These are phyloP conservation scores for Scenedesmus sp. DNA, from an alignment of 163 green algal species.

Conservation along the genomic window DNA sequence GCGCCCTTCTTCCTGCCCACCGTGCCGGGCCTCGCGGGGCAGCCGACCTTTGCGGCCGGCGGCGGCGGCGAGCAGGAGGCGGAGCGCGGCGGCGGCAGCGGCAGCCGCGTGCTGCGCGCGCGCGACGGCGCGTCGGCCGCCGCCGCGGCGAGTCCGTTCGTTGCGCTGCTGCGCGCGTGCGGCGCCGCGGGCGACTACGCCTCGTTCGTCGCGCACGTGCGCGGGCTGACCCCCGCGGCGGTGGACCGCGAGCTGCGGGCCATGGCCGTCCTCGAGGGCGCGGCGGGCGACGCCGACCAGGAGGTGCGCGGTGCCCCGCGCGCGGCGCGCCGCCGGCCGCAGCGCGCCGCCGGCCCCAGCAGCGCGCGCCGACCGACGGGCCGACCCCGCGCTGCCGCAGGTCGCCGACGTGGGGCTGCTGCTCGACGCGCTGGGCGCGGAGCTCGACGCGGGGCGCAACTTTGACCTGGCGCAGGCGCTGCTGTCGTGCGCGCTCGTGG, in stretches of 20 bases:
- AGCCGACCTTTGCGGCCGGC: conserved; percentile 68
- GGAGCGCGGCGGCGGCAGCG: background rate
- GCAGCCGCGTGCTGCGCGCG: conserved; percentile 32
- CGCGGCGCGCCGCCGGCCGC: no score
- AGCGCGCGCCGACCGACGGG: no score
- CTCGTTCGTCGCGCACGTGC: conserved; percentile 64
- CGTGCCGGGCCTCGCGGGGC: conserved; percentile 56
- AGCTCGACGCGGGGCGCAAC: conserved; percentile 61
- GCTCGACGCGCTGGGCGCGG: conserved; percentile 62
- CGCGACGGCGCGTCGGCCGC: background rate
- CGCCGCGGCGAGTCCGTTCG: conserved; percentile 43
- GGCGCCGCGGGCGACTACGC: conserved; percentile 53
- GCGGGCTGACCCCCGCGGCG: conserved; percentile 61
- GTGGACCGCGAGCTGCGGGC: conserved; percentile 79
- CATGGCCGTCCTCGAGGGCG: conserved; percentile 60
- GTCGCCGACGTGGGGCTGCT: conserved; percentile 63
- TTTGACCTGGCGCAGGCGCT: conserved; percentile 82
- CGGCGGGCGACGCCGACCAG: background rate
- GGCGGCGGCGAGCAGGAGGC: conserved; percentile 4
- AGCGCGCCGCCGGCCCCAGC: background rate
- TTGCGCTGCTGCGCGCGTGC: conserved; percentile 52
- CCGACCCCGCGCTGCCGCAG: no score
- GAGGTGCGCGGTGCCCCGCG: no score
- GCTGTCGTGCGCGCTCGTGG: conserved; percentile 49
- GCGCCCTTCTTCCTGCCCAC: conserved; percentile 99